These are phyloP conservation scores for Pascua sp. DNA, from an alignment of 1,284 basidiomycete genomes.

Conservation along the genomic window DNA sequence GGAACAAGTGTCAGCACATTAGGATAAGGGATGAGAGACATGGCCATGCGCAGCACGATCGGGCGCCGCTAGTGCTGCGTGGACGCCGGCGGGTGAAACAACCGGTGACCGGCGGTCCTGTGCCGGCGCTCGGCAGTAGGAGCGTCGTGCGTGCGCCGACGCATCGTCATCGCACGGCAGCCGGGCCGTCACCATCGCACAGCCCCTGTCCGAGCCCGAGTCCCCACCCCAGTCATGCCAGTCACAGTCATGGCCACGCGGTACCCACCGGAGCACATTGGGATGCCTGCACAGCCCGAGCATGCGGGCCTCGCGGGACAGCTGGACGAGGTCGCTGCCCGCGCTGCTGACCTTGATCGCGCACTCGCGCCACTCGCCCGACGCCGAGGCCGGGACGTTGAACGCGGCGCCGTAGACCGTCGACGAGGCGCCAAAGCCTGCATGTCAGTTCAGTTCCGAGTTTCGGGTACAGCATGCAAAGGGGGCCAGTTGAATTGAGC, in stretches of 20 bases:
- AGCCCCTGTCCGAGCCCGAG: too few relatives aligned
- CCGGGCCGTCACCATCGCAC: too few relatives aligned
- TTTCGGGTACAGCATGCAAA: neutral
- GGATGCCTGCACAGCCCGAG: slow-evolving; percentile 38
- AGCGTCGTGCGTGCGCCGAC: too few relatives aligned
- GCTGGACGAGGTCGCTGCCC: slow-evolving; percentile 30
- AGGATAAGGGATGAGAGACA: neutral
- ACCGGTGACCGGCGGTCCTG: too few relatives aligned
- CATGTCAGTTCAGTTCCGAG: neutral
- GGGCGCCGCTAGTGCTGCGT: neutral
- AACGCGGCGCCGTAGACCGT: slow-evolving; percentile 38
- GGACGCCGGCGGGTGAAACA: neutral
- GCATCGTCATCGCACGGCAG: too few relatives aligned
- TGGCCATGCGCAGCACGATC: neutral
- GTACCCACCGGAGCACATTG: slow-evolving; percentile 39
- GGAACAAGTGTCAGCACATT: neutral
- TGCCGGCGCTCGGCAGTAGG: too few relatives aligned
- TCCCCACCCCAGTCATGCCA: neutral
- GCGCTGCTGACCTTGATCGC: slow-evolving; percentile 42
- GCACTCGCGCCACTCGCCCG: slow-evolving; percentile 22
- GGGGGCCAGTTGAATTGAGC: neutral
- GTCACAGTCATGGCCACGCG: neutral
- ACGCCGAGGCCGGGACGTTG: slow-evolving; percentile 12
- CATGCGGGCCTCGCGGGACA: slow-evolving; percentile 35
- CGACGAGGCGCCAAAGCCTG: slow-evolving; percentile 45